phyloP scores from a whole-genome alignment of 495 filamentous ascomycete species.

The Daldinia concentrica region DNA sequence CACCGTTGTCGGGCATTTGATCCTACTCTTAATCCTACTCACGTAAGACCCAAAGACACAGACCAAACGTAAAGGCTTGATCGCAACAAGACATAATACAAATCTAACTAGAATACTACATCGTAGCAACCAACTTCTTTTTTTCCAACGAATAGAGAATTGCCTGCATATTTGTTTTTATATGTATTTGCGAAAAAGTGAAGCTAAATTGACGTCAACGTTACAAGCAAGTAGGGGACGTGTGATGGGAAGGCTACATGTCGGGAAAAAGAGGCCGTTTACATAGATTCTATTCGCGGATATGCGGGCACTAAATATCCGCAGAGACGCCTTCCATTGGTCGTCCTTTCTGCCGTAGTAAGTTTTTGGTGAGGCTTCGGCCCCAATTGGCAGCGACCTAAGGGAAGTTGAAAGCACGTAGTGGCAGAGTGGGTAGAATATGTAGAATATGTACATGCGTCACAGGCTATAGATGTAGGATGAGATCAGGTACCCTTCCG shows the following conservation, averaged over 20 bases:
- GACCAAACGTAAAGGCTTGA: neutral
- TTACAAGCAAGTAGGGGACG: slow-evolving; percentile 10
- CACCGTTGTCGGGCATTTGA: neutral
- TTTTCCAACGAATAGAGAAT: neutral
- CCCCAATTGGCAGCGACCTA: slow-evolving; percentile 25
- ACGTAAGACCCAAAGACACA: slow-evolving; percentile 2
- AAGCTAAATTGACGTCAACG: slow-evolving; percentile 32
- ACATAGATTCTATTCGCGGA: slow-evolving; percentile 18
- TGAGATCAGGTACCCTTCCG: slow-evolving; percentile 17
- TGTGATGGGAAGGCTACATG: slow-evolving; percentile 1
- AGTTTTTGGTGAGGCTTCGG: slow-evolving; percentile 30
- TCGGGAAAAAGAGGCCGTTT: slow-evolving; percentile 14
- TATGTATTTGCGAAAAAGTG: neutral
- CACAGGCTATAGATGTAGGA: neutral
- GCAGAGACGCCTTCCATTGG: slow-evolving; percentile 14
- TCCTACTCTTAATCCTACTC: neutral
- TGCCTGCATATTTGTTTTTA: neutral
- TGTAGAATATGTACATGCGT: slow-evolving; percentile 6
- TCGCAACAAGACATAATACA: neutral
- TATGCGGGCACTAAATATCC: slow-evolving; percentile 33
- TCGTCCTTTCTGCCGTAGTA: slow-evolving; percentile 4
- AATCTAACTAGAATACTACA: neutral
- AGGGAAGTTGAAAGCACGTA: slow-evolving; percentile 8
- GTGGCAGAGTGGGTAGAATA: too few relatives aligned
- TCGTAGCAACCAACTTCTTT: neutral